These are phyloP conservation scores for Kalmusia sp. DNA, from an alignment of 2,329 filamentous ascomycete genomes.

Conservation along the genomic window DNA sequence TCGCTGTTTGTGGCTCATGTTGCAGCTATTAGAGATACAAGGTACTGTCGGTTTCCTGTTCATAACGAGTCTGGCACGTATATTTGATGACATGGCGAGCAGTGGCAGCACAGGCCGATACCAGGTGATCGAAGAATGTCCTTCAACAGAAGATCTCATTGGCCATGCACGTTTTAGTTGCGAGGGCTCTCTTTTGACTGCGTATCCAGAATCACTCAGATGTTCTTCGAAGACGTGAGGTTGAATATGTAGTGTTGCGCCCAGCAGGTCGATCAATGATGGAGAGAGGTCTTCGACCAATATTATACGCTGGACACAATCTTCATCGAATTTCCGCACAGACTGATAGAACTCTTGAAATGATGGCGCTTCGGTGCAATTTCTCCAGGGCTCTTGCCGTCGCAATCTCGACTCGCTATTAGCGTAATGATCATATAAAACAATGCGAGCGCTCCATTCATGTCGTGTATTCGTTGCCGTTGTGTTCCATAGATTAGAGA, in stretches of 20 bases:
- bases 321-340: not conserved
- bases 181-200: slow-evolving; percentile 6
- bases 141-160: slow-evolving; percentile 13
- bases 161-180: too few species aligned
- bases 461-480: too few species aligned
- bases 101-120: slow-evolving; percentile 15
- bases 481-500: too few species aligned
- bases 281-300: slow-evolving; percentile 22
- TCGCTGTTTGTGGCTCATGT: slow-evolving; percentile 1
- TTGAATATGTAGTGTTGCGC: slow-evolving; percentile 22
- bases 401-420: not conserved
- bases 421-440: slow-evolving; percentile 11
- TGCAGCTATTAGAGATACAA: slow-evolving; percentile 5
- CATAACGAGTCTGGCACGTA: slow-evolving; percentile 10
- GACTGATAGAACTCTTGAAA: slow-evolving; percentile 9
- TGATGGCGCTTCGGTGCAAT: not conserved
- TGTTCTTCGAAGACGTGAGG: slow-evolving; percentile 25
- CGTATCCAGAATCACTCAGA: slow-evolving; percentile 19
- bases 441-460: slow-evolving; percentile 10
- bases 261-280: slow-evolving; percentile 16
- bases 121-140: slow-evolving; percentile 18
- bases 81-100: slow-evolving; percentile 2
- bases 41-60: slow-evolving; percentile 6
- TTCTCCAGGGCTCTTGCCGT: slow-evolving; percentile 13
- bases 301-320: slow-evolving; percentile 12